Evolutionary conservation across 2,329 filamentous ascomycete genomes (phyloP).

Genomic region (Epichloe amarillans): DNA sequence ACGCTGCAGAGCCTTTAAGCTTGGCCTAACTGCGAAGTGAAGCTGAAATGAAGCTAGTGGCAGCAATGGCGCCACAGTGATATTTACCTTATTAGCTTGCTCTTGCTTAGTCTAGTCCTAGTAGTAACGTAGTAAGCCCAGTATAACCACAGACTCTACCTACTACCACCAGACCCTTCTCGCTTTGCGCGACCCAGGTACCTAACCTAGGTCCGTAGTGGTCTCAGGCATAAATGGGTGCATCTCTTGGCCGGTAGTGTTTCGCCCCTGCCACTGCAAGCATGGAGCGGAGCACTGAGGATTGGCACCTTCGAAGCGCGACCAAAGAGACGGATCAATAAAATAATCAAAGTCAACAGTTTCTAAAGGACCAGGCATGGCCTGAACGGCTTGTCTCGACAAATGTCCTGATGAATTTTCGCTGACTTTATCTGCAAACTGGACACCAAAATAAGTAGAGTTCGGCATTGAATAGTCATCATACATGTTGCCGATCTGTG

Average conservation of each 20-base stretch:
- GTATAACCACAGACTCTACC: too few relatives aligned
- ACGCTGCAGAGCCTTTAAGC: too few relatives aligned
- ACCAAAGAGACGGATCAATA: conserved; percentile 6
- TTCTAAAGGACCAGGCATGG: neutral
- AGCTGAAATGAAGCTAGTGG: too few relatives aligned
- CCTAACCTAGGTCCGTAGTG: neutral
- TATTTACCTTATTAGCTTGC: too few relatives aligned
- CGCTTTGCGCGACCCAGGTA: too few relatives aligned
- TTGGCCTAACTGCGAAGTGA: too few relatives aligned
- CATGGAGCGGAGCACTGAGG: neutral
- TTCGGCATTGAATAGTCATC: neutral
- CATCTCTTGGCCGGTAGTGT: neutral
- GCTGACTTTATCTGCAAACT: neutral
- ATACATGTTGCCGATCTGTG: neutral
- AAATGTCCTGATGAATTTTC: neutral
- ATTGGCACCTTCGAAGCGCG: neutral
- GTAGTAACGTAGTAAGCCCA: too few relatives aligned
- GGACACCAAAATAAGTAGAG: neutral
- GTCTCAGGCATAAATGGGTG: neutral
- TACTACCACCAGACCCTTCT: too few relatives aligned
- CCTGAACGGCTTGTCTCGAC: neutral
- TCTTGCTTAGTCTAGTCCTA: too few relatives aligned
- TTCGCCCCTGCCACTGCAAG: conserved; percentile 1
- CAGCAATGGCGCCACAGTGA: too few relatives aligned
- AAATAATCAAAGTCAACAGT: neutral